Base-by-base conservation (phyloP, 192 early-diverging fungal genomes). In the Lobosporangium transversale region DNA sequence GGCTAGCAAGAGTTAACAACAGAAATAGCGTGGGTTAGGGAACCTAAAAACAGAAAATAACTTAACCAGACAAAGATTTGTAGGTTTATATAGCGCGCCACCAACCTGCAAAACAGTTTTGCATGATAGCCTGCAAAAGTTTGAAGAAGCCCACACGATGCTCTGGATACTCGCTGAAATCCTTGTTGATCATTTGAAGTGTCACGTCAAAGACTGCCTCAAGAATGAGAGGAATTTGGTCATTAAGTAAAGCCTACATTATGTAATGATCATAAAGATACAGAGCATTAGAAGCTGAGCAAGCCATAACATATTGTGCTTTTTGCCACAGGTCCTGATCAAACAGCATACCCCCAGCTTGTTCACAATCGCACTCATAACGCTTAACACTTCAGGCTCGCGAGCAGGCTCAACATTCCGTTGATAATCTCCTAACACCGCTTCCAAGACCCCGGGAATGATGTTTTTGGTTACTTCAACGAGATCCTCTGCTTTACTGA, bases 111-210 rank as follows among this genome's bases (percentile, higher is more conserved):
- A 99, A 99, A 79, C 97, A 99, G 61, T 89, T 81, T 56, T 88
- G 79, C 62, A 93, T 95, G 80, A 99, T 96, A 10, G 94, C 93
- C 52, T 91, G 88, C 58, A 99, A 73, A 59, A 99, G 83, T 70
- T 92, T 92, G 80, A 94, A 99, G 79, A 99, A 96, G 2, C 92
- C 93, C 58, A 92, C 86, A 51, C 97, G 93, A 82, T 97, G 95
- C 79, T 99, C 96, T 23, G 97, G 97, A 79, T 90, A 97, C 66
- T 97, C 95, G 20, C 93, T 86, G 84, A 97, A 96, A 83, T 99
- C 94, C 80, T 96, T 96, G 87, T 94, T 98, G 78, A 99, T 99
- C 97, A 99, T 99, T 81, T 92, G 92, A 79, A 99, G 81, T 0
- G 97, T 99, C 73, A 92, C 92, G 75, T 96, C 95, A 74, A 99